phyloP scores from a whole-genome alignment of 108 stramenopile species.

The Cyclotella choctawhatcheeana region DNA sequence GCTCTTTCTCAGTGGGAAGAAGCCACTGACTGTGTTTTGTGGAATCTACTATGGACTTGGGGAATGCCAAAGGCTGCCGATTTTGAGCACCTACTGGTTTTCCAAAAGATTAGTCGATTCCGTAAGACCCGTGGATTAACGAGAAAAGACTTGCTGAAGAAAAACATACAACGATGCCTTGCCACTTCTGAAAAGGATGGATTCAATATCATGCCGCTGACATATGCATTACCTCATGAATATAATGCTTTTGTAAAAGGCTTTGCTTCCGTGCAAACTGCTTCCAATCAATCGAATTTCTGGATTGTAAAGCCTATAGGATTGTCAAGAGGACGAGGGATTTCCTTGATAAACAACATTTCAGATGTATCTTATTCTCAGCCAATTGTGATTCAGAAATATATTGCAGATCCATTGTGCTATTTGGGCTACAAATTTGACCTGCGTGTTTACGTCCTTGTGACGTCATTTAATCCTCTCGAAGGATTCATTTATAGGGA shows the following conservation, averaged over 20 bases:
- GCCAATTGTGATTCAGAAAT: constrained; percentile 71
- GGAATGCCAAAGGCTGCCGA: constrained; percentile 38
- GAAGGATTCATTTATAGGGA: constrained; percentile 86
- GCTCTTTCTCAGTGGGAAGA: constrained; percentile 24
- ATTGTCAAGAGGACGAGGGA: constrained; percentile 82
- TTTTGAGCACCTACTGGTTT: constrained; percentile 37
- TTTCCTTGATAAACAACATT: constrained; percentile 70
- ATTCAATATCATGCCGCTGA: constrained; percentile 74
- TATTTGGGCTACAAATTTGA: constrained; percentile 89
- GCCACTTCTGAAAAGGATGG: constrained; percentile 17
- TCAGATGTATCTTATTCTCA: constrained; percentile 66
- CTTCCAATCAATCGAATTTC: constrained; percentile 15
- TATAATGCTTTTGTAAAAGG: constrained; percentile 47
- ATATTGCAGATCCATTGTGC: constrained; percentile 81
- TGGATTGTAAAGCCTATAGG: constrained; percentile 92
- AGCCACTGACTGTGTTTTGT: constrained; percentile 5
- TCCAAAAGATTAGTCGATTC: constrained; percentile 54
- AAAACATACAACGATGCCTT: constrained; percentile 65
- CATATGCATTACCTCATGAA: constrained; percentile 83
- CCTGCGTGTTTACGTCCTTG: constrained; percentile 86
- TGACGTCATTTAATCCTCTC: constrained; percentile 80
- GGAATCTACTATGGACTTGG: constrained; percentile 57
- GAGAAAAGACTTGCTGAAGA: constrained; percentile 73
- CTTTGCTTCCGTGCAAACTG: constrained; percentile 30
- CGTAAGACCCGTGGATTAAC: constrained; percentile 43